Percentiles rank a stretch among this genome's conserved stretches.
phyloP scores from a whole-genome alignment of 164 flowering plant species.

The Piper betle region DNA sequence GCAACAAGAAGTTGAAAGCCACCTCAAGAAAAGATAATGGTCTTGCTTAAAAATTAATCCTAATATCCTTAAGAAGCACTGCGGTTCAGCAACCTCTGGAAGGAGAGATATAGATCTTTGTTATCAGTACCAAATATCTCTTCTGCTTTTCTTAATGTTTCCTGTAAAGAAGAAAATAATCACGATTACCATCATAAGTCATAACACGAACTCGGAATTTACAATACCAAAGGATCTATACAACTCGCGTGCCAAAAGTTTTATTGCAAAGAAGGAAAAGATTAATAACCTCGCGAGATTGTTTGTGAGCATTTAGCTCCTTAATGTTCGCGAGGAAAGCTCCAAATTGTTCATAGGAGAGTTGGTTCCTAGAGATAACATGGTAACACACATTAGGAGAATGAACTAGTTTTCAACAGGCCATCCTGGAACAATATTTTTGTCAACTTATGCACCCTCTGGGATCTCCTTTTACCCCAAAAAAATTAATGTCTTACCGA shows the following conservation, averaged over 20 bases:
- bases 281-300: conserved; percentile 73
- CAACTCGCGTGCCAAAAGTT: neutral
- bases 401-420: too few relatives aligned
- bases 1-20: too few relatives aligned
- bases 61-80: conserved; percentile 10
- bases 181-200: too few relatives aligned
- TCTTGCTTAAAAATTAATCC: too few relatives aligned
- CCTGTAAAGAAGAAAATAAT: conserved; percentile 28
- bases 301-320: conserved; percentile 86
- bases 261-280: neutral
- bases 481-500: conserved; percentile 31
- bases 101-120: conserved; percentile 73
- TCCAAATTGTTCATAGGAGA: conserved; percentile 87
- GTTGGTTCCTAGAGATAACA: conserved; percentile 56
- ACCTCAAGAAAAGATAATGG: too few relatives aligned
- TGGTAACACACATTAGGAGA: neutral
- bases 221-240: neutral
- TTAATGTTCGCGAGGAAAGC: conserved; percentile 88
- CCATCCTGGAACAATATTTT: too few relatives aligned
- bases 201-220: too few relatives aligned
- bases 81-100: conserved; percentile 86
- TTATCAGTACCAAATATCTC: conserved; percentile 84
- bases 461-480: neutral
- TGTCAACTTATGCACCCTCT: neutral
- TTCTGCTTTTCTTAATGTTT: conserved; percentile 84